Conservation (phyloP, 2,329 filamentous ascomycete species). For the Hymenoscyphus fraxineus region DNA sequence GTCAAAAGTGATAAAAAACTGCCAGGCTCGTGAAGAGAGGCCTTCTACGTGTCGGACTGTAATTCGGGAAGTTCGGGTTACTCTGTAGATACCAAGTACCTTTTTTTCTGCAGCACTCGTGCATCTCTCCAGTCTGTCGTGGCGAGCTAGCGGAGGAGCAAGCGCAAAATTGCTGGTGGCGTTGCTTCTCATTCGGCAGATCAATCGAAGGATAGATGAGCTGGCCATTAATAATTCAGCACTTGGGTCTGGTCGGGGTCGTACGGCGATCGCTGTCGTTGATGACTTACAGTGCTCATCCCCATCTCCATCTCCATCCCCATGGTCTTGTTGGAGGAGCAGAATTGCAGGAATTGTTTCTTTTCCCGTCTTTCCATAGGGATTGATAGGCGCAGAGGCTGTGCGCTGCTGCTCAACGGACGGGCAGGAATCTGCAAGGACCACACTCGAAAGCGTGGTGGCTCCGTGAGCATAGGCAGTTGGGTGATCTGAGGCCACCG, state of each 20-base stretch:
- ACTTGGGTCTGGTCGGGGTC: not conserved
- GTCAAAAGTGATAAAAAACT: not conserved
- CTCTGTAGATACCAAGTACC: not conserved
- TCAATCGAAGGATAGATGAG: not conserved
- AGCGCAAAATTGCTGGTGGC: not conserved
- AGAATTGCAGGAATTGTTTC: not conserved
- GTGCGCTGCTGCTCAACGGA: not conserved
- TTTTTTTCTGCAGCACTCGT: not conserved
- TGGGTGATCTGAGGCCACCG: not conserved
- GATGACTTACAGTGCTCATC: not conserved
- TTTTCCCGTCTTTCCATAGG: not conserved
- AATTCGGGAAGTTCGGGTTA: not conserved
- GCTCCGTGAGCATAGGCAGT: not conserved
- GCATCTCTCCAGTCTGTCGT: slow-evolving; percentile 2
- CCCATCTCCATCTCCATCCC: no score
- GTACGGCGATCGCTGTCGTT: not conserved
- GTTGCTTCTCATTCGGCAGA: not conserved
- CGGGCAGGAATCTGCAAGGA: not conserved
- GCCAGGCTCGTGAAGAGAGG: not conserved
- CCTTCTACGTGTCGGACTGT: not conserved
- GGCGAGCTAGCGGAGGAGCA: not conserved
- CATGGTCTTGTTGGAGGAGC: not conserved
- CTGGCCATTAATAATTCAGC: not conserved
- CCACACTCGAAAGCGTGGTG: not conserved
- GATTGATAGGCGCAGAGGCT: not conserved